Conservation (phyloP, 257 asterid genomes). For the Coffea eugenioides region DNA sequence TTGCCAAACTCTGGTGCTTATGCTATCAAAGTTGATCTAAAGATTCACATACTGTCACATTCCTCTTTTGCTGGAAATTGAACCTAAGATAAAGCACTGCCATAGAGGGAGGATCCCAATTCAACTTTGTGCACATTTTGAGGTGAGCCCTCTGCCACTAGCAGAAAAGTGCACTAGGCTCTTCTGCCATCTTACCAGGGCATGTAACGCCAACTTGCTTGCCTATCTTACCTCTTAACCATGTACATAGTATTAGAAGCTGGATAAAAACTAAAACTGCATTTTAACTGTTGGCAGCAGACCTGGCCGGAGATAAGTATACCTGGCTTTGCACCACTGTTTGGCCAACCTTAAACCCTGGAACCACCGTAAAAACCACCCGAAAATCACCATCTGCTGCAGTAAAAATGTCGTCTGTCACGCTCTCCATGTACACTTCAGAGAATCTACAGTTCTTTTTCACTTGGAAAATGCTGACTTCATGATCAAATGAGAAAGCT, state of each 20-base stretch:
- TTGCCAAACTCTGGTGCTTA: background rate
- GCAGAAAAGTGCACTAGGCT: background rate
- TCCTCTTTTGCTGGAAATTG: background rate
- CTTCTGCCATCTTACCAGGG: background rate
- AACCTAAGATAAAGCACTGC: background rate
- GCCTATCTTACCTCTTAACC: background rate
- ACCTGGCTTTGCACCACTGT: slow-evolving; percentile 94
- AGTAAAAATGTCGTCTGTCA: slow-evolving; percentile 56
- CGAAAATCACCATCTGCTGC: slow-evolving; percentile 42
- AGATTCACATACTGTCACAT: slow-evolving; percentile 5
- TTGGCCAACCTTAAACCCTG: slow-evolving; percentile 77
- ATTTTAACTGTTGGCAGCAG: slow-evolving; percentile 31
- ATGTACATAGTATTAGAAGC: background rate
- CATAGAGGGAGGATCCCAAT: background rate
- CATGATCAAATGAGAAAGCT: slow-evolving; percentile 55
- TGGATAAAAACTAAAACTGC: background rate
- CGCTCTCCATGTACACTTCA: slow-evolving; percentile 83
- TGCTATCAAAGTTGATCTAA: slow-evolving; percentile 13
- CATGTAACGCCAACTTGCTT: background rate
- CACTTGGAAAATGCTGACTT: slow-evolving; percentile 64
- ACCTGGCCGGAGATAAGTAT: slow-evolving; percentile 42
- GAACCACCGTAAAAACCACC: slow-evolving; percentile 93
- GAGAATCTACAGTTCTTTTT: slow-evolving; percentile 53
- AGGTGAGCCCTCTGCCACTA: background rate
- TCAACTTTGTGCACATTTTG: slow-evolving; percentile 10